These are phyloP conservation scores for Nemania abortiva DNA, from an alignment of 2,329 filamentous ascomycete species.

Conservation along the genomic window DNA sequence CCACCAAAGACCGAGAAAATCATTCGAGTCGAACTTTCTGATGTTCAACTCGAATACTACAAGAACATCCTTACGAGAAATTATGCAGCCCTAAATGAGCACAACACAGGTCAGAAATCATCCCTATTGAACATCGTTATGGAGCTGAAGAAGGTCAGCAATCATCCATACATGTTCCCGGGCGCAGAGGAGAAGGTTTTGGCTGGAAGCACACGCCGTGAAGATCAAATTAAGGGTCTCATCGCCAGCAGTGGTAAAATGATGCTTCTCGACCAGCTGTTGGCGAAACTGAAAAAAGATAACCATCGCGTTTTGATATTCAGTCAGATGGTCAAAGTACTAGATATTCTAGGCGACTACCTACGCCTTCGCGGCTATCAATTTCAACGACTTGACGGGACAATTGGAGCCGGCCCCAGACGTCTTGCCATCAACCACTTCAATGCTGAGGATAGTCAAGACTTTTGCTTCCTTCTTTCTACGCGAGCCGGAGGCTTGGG, in stretches of 20 bases:
- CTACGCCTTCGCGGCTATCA: slow-evolving; percentile 92
- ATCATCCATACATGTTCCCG: slow-evolving; percentile 98
- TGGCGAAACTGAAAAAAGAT: slow-evolving; percentile 92
- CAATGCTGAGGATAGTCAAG: slow-evolving; percentile 94
- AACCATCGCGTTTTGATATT: slow-evolving; percentile 97
- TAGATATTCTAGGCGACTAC: slow-evolving; percentile 96
- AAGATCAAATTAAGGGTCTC: slow-evolving; percentile 90
- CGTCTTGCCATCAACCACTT: slow-evolving; percentile 98
- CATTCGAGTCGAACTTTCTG: slow-evolving; percentile 95
- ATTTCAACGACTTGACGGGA: slow-evolving; percentile 94
- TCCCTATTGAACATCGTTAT: slow-evolving; percentile 99
- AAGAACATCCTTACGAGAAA: slow-evolving; percentile 98
- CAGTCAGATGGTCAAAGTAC: slow-evolving; percentile 99
- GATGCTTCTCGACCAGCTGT: slow-evolving; percentile 97
- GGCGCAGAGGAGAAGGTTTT: slow-evolving; percentile 92
- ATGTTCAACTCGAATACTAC: slow-evolving; percentile 97
- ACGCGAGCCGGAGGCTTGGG: slow-evolving; percentile 97
- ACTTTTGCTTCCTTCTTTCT: slow-evolving; percentile 96
- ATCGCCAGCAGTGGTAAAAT: slow-evolving; percentile 99
- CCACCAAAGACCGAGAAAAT: slow-evolving; percentile 99
- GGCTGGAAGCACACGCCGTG: slow-evolving; percentile 81
- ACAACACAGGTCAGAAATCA: slow-evolving; percentile 90
- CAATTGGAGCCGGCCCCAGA: slow-evolving; percentile 87
- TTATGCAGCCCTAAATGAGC: slow-evolving; percentile 92
- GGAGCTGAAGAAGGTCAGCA: slow-evolving; percentile 99